These are phyloP conservation scores for Leptographium flavum DNA, from an alignment of 2,329 filamentous ascomycete genomes.

Conservation along the genomic window DNA sequence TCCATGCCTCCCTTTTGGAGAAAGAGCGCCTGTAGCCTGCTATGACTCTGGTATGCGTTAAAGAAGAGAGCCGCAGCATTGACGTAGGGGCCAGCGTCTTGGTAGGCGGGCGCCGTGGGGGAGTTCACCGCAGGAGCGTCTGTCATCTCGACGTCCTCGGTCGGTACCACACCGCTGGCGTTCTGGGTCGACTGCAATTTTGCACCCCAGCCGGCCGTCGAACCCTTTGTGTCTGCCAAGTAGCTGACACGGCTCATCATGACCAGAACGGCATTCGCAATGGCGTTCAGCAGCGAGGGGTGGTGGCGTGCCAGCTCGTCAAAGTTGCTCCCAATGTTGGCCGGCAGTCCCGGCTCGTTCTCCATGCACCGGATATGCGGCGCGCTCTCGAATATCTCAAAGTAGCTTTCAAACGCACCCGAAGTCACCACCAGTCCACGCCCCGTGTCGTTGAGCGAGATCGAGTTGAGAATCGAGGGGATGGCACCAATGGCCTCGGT, in stretches of 20 bases:
- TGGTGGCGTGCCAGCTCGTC: slow-evolving; percentile 94
- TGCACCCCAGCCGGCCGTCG: slow-evolving; percentile 56
- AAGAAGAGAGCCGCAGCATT: slow-evolving; percentile 67
- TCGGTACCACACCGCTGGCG: slow-evolving; percentile 14
- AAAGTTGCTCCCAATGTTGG: slow-evolving; percentile 67
- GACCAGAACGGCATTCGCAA: slow-evolving; percentile 72
- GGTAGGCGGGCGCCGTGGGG: slow-evolving; percentile 9
- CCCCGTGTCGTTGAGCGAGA: slow-evolving; percentile 78
- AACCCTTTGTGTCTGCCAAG: slow-evolving; percentile 57
- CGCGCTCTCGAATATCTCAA: slow-evolving; percentile 93
- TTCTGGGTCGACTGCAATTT: slow-evolving; percentile 56
- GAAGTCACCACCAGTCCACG: slow-evolving; percentile 80
- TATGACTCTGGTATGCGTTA: slow-evolving; percentile 57
- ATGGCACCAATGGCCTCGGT: slow-evolving; percentile 78
- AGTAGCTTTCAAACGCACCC: slow-evolving; percentile 68
- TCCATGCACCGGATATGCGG: slow-evolving; percentile 74
- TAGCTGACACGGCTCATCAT: slow-evolving; percentile 75
- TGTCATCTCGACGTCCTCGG: slow-evolving; percentile 51
- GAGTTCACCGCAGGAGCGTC: slow-evolving; percentile 24
- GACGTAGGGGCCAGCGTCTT: slow-evolving; percentile 52
- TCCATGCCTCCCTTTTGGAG: slow-evolving; percentile 71
- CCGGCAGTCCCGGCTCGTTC: slow-evolving; percentile 53
- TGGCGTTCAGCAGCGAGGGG: slow-evolving; percentile 63
- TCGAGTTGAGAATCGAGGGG: slow-evolving; percentile 79
- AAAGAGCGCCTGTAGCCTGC: slow-evolving; percentile 56